These are phyloP conservation scores for Saccharomyces hybrid DNA, from an alignment of 1,139 yeast genomes.

Conservation along the genomic window DNA sequence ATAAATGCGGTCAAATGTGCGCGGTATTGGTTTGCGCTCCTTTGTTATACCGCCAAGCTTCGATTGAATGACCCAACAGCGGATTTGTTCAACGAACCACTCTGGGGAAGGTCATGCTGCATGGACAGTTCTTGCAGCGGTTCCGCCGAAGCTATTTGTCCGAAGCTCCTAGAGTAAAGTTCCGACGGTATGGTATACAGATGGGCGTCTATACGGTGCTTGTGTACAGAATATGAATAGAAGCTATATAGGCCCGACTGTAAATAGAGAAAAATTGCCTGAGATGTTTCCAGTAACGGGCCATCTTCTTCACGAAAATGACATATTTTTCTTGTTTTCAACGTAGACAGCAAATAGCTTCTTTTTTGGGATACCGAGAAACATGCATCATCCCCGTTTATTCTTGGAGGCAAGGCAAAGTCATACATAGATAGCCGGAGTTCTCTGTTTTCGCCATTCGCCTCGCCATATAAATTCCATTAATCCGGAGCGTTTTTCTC, in stretches of 20 bases:
- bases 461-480: not conserved
- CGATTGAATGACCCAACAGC: not conserved
- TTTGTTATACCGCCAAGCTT: not conserved
- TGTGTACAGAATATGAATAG: not conserved
- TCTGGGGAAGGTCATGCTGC: not conserved
- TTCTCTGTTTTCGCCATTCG: not conserved
- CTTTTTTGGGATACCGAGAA: not conserved
- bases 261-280: not conserved
- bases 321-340: not conserved
- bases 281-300: not conserved
- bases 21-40: not conserved
- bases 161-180: not conserved
- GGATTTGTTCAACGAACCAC: not conserved
- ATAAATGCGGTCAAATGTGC: not conserved
- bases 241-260: not conserved
- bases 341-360: not conserved
- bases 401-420: no score
- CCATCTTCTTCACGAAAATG: not conserved
- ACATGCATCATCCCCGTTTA: no score
- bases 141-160: not conserved
- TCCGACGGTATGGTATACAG: not conserved
- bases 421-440: not conserved
- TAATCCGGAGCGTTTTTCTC: not conserved
- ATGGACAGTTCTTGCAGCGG: not conserved
- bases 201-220: not conserved